These are phyloP conservation scores for Saksenaea vasiformis DNA, from an alignment of 371 early-diverging fungal species.

Conservation along the genomic window DNA sequence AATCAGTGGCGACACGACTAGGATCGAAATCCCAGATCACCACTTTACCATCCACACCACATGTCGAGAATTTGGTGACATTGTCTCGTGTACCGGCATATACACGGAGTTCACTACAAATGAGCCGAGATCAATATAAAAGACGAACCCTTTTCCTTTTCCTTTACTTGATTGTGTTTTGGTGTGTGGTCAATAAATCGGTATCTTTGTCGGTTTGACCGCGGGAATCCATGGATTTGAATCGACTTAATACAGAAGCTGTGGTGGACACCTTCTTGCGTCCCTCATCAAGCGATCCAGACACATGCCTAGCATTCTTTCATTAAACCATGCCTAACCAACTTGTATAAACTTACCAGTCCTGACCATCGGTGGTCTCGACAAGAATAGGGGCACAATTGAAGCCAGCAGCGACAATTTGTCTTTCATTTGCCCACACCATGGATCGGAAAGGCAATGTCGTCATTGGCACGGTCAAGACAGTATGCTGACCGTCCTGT, in stretches of 20 bases:
- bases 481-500: constrained; percentile 56
- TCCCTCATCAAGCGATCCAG: constrained; percentile 77
- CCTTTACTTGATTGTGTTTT: constrained; percentile 91
- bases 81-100: constrained; percentile 60
- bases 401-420: constrained; percentile 89
- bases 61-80: constrained; percentile 77
- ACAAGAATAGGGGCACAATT: constrained; percentile 90
- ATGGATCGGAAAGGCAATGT: constrained; percentile 81
- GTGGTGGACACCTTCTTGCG: constrained; percentile 57
- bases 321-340: background rate
- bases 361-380: constrained; percentile 56
- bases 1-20: constrained; percentile 40
- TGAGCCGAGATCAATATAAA: no score
- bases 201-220: constrained; percentile 75
- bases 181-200: constrained; percentile 81
- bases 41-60: constrained; percentile 91
- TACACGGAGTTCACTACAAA: constrained; percentile 58
- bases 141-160: background rate
- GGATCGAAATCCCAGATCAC: constrained; percentile 80
- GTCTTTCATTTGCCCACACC: constrained; percentile 75
- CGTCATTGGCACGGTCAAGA: constrained; percentile 61
- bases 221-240: constrained; percentile 92
- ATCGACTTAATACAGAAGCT: constrained; percentile 79
- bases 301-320: constrained; percentile 51
- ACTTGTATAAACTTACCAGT: constrained; percentile 56